Conservation (phyloP, 1,139 yeast species). For the Saccharomyces hybrid region DNA sequence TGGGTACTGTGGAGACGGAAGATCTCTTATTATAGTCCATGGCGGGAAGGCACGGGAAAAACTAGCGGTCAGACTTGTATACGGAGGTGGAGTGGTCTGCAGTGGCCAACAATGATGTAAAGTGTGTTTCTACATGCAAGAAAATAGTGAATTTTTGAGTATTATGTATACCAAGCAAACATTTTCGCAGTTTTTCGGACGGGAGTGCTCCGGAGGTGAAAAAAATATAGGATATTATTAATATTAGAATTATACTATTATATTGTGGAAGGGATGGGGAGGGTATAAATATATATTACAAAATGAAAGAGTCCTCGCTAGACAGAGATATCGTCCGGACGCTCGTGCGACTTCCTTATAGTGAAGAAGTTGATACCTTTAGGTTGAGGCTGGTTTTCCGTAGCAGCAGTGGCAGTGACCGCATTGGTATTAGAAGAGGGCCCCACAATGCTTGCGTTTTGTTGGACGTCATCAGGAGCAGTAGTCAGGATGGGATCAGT, state of each 20-base stretch:
- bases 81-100: background rate
- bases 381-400: constrained; percentile 37
- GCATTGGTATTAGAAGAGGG: constrained; percentile 24
- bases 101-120: background rate
- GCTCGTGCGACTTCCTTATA: constrained; percentile 57
- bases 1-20: constrained; percentile 25
- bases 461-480: constrained; percentile 7
- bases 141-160: background rate
- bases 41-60: background rate
- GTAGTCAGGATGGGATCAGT: background rate
- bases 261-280: background rate
- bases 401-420: constrained; percentile 16
- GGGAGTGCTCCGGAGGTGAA: background rate
- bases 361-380: constrained; percentile 75
- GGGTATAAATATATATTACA: background rate
- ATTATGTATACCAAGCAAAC: background rate
- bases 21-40: constrained; percentile 14
- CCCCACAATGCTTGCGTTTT: constrained; percentile 18
- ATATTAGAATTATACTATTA: background rate
- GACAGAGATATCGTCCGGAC: constrained; percentile 53
- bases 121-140: background rate
- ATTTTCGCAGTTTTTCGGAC: background rate
- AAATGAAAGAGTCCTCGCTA: constrained; percentile 21
- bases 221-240: background rate
- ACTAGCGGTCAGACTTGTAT: background rate